Base-by-base conservation (phyloP, 257 asterid genomes). In the Solanum verrucosum region DNA sequence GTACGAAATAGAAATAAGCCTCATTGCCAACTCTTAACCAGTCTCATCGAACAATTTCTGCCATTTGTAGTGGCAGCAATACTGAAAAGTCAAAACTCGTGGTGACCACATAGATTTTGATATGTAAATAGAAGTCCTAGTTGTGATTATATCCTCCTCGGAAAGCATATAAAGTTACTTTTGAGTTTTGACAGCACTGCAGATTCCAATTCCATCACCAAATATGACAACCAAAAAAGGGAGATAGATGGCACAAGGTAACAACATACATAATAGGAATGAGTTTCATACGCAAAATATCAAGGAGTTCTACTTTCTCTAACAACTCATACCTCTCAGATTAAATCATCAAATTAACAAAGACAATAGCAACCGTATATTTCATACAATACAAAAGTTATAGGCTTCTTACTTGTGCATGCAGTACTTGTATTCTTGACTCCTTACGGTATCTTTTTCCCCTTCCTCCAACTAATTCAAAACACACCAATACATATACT, bases 381-480 rank as follows among this genome's bases (percentile, higher is more conserved):
- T 31, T 85, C 74, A 38, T n/a, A n/a, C 2, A 4, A 65, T 40
- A 65, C 9, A 3, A 23, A 44, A 29, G 6, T 7, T 37, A 25
- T 29, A 65, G 42, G 18, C 59, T 5, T 70, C 89, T 90, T 93
- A 97, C 99, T 92, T 95, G 95, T 97, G 95, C 98, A 96, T 93
- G 91, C 99, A 97, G 89, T 95, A 97, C 91, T 97, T 97, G 93
- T 93, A 96, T 90, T 96, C 99, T 49, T 95, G 94, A 87, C 94
- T 93, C 92, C 99, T 94, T 71, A 91, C 49, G 35, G 88, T 89
- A 87, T 97, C 98, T 84, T 92, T 95, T 92, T 97, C 99, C 87
- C 99, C 99, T 91, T 95, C 98, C 93, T 94, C 98, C 97, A 97
- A 88, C 98, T 97, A 83, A 70, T 87, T 68, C 88, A 91, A 88